These are phyloP conservation scores for Fusarium illudens DNA, from an alignment of 2,329 filamentous ascomycete genomes.

Conservation along the genomic window DNA sequence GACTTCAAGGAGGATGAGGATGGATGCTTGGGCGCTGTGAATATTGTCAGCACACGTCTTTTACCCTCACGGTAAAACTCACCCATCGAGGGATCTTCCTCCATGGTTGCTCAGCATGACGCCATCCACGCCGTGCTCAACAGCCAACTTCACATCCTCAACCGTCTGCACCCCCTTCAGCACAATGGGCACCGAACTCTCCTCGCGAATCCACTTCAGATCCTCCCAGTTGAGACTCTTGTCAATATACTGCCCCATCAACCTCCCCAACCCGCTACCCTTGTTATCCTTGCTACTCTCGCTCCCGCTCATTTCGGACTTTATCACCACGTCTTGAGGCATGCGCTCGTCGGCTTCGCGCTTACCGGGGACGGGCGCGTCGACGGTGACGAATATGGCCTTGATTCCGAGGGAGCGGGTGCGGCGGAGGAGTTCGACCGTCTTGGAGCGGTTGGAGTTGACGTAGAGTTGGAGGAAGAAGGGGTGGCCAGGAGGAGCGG, in stretches of 20 bases:
- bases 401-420: constrained; percentile 58
- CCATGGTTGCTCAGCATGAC: constrained; percentile 68
- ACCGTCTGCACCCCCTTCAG: constrained; percentile 66
- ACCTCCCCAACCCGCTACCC: constrained; percentile 60
- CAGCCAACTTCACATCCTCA: constrained; percentile 61
- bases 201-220: constrained; percentile 59
- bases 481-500: constrained; percentile 33
- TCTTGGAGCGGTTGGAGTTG: constrained; percentile 59
- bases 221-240: constrained; percentile 61
- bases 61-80: background rate
- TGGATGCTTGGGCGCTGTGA: constrained; percentile 51
- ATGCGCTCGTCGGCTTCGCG: constrained; percentile 66
- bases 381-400: constrained; percentile 62
- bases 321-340: constrained; percentile 53
- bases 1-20: constrained; percentile 62
- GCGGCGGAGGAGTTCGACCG: constrained; percentile 54
- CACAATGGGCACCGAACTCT: constrained; percentile 59
- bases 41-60: background rate
- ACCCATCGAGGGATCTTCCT: constrained; percentile 63
- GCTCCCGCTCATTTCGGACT: constrained; percentile 51
- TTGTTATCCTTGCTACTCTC: constrained; percentile 59
- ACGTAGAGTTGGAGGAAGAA: constrained; percentile 60
- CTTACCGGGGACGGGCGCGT: constrained; percentile 64
- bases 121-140: constrained; percentile 59
- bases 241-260: constrained; percentile 63